These are phyloP conservation scores for Penicillium freii DNA, from an alignment of 2,329 filamentous ascomycete species.

Conservation along the genomic window DNA sequence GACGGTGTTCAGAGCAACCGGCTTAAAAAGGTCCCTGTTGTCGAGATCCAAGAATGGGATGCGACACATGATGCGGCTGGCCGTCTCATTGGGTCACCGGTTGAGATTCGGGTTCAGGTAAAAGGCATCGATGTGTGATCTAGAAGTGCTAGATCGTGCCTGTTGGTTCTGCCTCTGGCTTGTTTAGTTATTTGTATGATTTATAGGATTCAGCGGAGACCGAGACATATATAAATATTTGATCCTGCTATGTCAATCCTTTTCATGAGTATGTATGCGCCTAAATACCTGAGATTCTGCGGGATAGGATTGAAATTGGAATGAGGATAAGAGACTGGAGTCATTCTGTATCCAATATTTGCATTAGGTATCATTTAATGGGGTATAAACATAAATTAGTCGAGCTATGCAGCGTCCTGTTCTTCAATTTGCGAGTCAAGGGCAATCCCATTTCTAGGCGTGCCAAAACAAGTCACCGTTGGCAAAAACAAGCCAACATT, in stretches of 20 bases:
- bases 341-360: background rate
- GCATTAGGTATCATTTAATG: background rate
- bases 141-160: background rate
- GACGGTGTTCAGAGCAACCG: constrained; percentile 48
- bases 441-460: background rate
- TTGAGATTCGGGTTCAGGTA: background rate
- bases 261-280: too few relatives aligned
- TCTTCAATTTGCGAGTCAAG: background rate
- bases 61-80: constrained; percentile 52
- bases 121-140: background rate
- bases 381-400: background rate
- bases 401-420: background rate
- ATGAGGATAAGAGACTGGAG: background rate
- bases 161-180: background rate
- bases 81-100: background rate
- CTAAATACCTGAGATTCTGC: too few relatives aligned
- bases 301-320: background rate
- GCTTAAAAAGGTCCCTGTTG: constrained; percentile 54
- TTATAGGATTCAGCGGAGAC: background rate
- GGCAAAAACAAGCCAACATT: background rate
- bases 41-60: constrained; percentile 57
- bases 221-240: background rate
- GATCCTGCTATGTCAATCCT: background rate
- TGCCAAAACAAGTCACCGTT: background rate
- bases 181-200: background rate